A percentile compares a stretch with the other conserved stretches of the same genome.
These are phyloP conservation scores for Eucalyptus microcorys DNA, from an alignment of 345 rosid species.

Conservation along the genomic window DNA sequence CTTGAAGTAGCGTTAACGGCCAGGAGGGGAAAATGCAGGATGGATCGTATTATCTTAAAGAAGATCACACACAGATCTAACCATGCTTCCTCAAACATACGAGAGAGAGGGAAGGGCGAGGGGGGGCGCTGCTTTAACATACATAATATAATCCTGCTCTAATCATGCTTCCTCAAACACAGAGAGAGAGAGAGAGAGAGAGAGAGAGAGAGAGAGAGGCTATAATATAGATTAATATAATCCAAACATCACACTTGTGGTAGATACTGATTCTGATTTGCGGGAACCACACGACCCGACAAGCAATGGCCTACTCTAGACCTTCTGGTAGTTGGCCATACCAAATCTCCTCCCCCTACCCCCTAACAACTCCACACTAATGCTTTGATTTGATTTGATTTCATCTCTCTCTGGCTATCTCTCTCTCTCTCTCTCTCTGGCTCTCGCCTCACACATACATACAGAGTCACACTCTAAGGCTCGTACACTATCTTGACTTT, in stretches of 20 bases:
- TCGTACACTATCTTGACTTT: neutral
- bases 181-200: neutral
- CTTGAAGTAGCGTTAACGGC: neutral
- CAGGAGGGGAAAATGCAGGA: neutral
- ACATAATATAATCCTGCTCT: neutral
- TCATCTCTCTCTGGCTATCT: neutral
- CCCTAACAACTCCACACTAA: neutral
- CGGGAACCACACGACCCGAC: constrained; percentile 51
- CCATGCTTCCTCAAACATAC: neutral
- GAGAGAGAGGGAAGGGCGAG: neutral
- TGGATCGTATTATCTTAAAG: neutral
- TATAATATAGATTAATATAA: neutral
- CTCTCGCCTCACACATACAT: neutral
- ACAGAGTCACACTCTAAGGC: neutral
- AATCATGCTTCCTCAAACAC: neutral
- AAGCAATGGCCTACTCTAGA: constrained; percentile 2
- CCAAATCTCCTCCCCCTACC: neutral
- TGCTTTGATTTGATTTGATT: neutral
- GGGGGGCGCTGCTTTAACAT: no score
- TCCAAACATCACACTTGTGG: constrained; percentile 5
- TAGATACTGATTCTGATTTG: constrained; percentile 55
- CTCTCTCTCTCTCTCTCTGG: neutral
- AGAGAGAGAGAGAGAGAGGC: neutral
- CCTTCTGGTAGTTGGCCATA: constrained; percentile 31
- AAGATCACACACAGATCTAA: neutral